A percentile compares a stretch with the other conserved stretches of the same genome.
These are phyloP conservation scores for Aspergillus leporis DNA, from an alignment of 495 filamentous ascomycete species.

Conservation along the genomic window DNA sequence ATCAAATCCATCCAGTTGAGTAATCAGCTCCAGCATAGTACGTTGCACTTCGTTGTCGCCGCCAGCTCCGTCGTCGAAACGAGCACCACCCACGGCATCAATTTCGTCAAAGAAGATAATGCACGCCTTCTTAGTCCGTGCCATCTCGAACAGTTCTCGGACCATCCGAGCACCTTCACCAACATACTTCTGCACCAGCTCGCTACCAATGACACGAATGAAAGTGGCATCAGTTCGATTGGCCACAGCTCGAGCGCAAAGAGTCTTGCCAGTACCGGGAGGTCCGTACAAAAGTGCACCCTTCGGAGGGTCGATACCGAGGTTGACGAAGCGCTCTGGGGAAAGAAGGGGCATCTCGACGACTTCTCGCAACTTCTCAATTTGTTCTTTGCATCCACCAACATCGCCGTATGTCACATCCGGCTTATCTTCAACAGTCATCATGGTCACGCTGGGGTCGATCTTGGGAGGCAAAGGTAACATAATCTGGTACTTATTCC, in stretches of 20 bases:
- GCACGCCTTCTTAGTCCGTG: slow-evolving; percentile 98
- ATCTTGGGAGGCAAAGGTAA: slow-evolving; percentile 98
- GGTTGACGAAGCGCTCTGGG: slow-evolving; percentile 93
- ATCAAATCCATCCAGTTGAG: slow-evolving; percentile 97
- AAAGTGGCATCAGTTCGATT: slow-evolving; percentile 98
- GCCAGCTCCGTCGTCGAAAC: slow-evolving; percentile 96
- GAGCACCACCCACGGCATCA: slow-evolving; percentile 95
- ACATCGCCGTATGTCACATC: slow-evolving; percentile 99
- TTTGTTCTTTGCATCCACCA: slow-evolving; percentile 98
- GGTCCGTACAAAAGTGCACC: slow-evolving; percentile 96
- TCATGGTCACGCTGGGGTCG: slow-evolving; percentile 98
- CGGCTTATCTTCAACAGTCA: slow-evolving; percentile 99
- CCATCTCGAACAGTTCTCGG: slow-evolving; percentile 98
- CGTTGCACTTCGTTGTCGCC: slow-evolving; percentile 99
- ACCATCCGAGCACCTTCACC: slow-evolving; percentile 98
- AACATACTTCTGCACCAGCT: slow-evolving; percentile 98
- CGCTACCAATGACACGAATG: slow-evolving; percentile 95
- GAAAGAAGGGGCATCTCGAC: slow-evolving; percentile 97
- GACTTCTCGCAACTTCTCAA: slow-evolving; percentile 97
- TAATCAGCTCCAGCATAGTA: slow-evolving; percentile 98
- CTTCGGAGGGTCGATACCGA: slow-evolving; percentile 98
- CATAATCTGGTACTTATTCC: slow-evolving; percentile 98
- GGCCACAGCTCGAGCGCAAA: slow-evolving; percentile 94
- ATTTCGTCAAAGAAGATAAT: slow-evolving; percentile 99
- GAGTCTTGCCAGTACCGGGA: slow-evolving; percentile 95